Evolutionary conservation across 768 basidiomycete genomes (phyloP).

Genomic region (Rhodotorula diobovata): DNA sequence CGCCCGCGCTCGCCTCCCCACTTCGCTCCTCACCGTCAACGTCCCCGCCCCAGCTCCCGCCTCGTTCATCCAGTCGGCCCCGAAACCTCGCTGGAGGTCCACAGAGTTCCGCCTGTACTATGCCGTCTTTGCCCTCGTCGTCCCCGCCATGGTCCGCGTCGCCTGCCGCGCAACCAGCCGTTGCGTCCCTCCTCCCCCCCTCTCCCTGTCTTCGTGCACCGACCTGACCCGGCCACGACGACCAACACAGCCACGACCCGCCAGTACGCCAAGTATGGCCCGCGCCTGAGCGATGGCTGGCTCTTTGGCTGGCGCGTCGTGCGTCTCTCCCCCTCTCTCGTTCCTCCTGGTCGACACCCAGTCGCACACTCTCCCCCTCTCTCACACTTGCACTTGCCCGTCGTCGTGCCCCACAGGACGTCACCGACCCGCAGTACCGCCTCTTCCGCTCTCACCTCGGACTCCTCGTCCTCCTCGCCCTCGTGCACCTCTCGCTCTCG

Average conservation of each 20-base stretch:
- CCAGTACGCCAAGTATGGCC: conserved; percentile 52
- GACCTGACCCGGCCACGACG: neutral
- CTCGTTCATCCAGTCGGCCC: neutral
- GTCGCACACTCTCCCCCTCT: neutral
- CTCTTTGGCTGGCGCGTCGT: conserved; percentile 73
- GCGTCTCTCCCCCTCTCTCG: conserved; percentile 45
- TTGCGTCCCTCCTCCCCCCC: conserved; percentile 55
- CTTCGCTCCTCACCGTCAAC: conserved; percentile 59
- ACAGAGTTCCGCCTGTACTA: conserved; percentile 76
- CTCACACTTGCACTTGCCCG: neutral
- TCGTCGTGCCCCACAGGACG: conserved; percentile 59
- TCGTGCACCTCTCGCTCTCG: conserved; percentile 59
- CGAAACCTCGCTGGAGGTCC: conserved; percentile 62
- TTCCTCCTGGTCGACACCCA: conserved; percentile 1
- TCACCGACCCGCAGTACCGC: conserved; percentile 84
- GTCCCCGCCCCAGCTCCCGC: conserved; percentile 49
- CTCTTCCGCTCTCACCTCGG: conserved; percentile 77
- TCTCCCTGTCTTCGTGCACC: too few relatives aligned
- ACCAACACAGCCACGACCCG: conserved; percentile 5
- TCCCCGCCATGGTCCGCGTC: conserved; percentile 77
- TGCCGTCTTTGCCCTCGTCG: conserved; percentile 56
- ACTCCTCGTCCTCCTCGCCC: conserved; percentile 55
- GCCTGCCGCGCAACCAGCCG: conserved; percentile 62
- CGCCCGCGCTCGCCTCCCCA: too few relatives aligned
- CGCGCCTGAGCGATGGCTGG: conserved; percentile 69